Evolutionary conservation across 1,139 yeast genomes (phyloP).

Genomic region (Yamadazyma blattariae): DNA sequence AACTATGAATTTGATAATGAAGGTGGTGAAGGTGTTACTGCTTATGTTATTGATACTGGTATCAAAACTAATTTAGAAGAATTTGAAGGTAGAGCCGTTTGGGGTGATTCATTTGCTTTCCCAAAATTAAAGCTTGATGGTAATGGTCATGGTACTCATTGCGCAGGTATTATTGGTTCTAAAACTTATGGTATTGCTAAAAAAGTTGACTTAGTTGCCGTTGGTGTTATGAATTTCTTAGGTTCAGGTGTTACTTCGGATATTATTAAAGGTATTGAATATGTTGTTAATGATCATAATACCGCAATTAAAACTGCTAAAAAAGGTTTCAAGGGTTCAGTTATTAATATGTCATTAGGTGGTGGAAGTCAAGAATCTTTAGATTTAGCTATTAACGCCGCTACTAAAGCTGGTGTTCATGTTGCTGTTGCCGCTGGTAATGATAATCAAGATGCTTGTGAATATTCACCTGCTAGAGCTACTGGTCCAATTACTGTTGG

Average conservation of each 20-base stretch:
- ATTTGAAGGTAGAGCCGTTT: conserved; percentile 85
- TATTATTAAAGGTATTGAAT: conserved; percentile 79
- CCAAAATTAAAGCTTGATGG: conserved; percentile 86
- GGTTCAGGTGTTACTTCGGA: conserved; percentile 83
- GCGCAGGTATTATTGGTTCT: conserved; percentile 84
- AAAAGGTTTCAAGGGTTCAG: conserved; percentile 76
- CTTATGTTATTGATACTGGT: conserved; percentile 94
- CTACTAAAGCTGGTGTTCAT: conserved; percentile 75
- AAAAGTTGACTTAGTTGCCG: conserved; percentile 70
- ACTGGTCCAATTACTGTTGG: conserved; percentile 77
- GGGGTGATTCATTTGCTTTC: conserved; percentile 90
- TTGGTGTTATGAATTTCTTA: conserved; percentile 71
- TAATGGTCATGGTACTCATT: conserved; percentile 93
- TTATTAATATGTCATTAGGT: conserved; percentile 89
- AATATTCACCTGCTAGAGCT: conserved; percentile 80
- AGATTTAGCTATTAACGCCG: conserved; percentile 81
- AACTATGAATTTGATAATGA: conserved; percentile 79
- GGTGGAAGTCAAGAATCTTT: conserved; percentile 78
- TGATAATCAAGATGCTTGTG: conserved; percentile 82
- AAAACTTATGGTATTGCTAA: conserved; percentile 77
- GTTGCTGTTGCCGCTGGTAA: conserved; percentile 91
- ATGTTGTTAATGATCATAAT: conserved; percentile 64
- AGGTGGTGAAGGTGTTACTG: conserved; percentile 91
- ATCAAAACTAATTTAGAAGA: conserved; percentile 76
- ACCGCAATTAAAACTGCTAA: conserved; percentile 49